A percentile compares a stretch with the other conserved stretches of the same genome.
Evolutionary conservation across 805 yeast genomes (phyloP).

Genomic region (Starmerella gropengiesseri): DNA sequence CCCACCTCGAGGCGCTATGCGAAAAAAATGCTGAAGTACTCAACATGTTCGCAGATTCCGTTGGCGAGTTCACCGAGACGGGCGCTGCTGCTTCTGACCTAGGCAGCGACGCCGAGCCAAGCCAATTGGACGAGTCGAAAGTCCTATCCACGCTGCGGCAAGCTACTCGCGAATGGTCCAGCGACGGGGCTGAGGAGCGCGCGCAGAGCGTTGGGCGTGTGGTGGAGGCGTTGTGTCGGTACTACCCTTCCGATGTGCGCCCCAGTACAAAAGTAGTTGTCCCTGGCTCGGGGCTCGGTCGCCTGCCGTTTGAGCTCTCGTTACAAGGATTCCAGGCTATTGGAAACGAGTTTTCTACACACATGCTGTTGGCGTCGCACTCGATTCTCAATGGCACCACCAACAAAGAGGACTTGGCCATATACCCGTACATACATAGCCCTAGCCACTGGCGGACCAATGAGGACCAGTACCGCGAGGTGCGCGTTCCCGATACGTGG

Average conservation of each 20-base stretch:
- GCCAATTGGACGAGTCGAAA: conserved; percentile 40
- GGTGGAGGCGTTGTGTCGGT: conserved; percentile 32
- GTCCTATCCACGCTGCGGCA: conserved; percentile 52
- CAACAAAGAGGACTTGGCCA: conserved; percentile 13
- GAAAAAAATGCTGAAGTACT: neutral
- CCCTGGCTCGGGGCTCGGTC: conserved; percentile 87
- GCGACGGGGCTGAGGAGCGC: conserved; percentile 43
- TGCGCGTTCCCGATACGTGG: conserved; percentile 31
- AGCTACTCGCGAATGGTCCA: conserved; percentile 69
- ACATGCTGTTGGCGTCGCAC: conserved; percentile 56
- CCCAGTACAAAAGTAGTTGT: conserved; percentile 38
- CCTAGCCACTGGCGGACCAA: conserved; percentile 51
- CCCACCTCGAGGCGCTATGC: neutral
- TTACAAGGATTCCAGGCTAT: conserved; percentile 41
- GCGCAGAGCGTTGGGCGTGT: conserved; percentile 47
- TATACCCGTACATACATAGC: conserved; percentile 43
- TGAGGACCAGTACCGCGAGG: conserved; percentile 43
- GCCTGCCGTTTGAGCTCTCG: conserved; percentile 61
- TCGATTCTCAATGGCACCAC: conserved; percentile 25
- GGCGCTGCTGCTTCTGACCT: neutral
- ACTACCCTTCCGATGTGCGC: conserved; percentile 28
- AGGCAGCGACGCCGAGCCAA: conserved; percentile 3
- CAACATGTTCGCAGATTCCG: neutral
- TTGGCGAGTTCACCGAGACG: neutral
- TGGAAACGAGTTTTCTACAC: conserved; percentile 68